Evolutionary conservation across 164 flowering plant species (phyloP).

Genomic region (Annona squamosa): DNA sequence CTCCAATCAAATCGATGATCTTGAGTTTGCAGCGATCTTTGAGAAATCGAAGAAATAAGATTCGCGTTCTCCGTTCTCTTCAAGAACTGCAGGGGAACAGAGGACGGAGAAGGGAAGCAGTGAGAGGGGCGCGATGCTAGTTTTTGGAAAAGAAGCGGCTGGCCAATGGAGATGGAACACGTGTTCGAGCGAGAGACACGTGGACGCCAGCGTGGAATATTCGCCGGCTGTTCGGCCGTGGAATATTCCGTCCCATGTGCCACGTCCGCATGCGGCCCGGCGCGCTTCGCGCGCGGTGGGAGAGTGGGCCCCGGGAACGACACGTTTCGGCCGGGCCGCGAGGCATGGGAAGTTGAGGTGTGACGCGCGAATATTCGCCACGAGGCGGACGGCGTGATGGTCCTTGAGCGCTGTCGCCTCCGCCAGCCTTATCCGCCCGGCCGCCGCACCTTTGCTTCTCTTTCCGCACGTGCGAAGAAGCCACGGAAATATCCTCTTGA

Average conservation of each 20-base stretch:
- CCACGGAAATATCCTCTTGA: too few relatives aligned
- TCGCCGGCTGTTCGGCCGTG: slow-evolving; percentile 6
- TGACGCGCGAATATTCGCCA: slow-evolving; percentile 13
- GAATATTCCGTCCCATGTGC: slow-evolving; percentile 16
- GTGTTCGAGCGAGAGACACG: background rate
- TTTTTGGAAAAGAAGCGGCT: background rate
- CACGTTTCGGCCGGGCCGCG: slow-evolving; percentile 10
- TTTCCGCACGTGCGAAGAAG: background rate
- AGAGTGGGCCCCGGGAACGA: slow-evolving; percentile 5
- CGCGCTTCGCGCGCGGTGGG: slow-evolving; percentile 2
- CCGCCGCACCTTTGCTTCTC: background rate
- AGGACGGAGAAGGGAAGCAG: too few relatives aligned
- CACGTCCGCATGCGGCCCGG: slow-evolving; percentile 16
- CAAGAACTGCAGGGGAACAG: background rate
- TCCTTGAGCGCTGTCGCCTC: background rate
- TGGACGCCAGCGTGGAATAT: slow-evolving; percentile 12
- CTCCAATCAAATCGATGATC: background rate
- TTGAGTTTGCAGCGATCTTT: background rate
- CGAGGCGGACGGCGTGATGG: slow-evolving; percentile 1
- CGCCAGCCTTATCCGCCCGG: slow-evolving; percentile 2
- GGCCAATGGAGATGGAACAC: background rate
- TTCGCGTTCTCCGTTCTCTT: background rate
- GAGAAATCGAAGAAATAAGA: background rate
- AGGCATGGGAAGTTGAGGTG: slow-evolving; percentile 3
- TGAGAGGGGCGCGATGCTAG: background rate